Percentiles rank a stretch among this genome's conserved stretches.
Conservation (phyloP, 2,329 filamentous ascomycete genomes). For the Fonsecaea multimorphosa region DNA sequence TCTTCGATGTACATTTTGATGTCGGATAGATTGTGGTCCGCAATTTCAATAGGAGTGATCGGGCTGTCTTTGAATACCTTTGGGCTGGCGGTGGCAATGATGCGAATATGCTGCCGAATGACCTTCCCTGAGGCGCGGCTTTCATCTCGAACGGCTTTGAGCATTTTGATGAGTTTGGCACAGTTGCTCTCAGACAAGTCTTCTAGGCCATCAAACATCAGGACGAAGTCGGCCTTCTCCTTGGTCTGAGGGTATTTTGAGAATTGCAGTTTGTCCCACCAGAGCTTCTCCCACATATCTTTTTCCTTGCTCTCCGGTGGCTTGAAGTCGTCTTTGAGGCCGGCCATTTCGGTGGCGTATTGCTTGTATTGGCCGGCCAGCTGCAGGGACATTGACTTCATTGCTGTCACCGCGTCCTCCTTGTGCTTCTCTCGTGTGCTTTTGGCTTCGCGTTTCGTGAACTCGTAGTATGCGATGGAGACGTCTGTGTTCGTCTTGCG, state of each 20-base stretch:
- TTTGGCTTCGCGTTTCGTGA: not conserved
- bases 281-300: slow-evolving; percentile 8
- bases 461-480: not conserved
- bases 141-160: not conserved
- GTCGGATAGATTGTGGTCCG: not conserved
- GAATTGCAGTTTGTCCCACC: slow-evolving; percentile 14
- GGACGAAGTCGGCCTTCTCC: slow-evolving; percentile 4
- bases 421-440: not conserved
- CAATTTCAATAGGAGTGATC: not conserved
- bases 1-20: not conserved
- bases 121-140: not conserved
- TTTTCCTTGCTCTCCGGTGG: slow-evolving; percentile 8
- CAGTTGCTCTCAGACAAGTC: not conserved
- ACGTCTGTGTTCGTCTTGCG: not conserved
- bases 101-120: not conserved
- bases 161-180: not conserved
- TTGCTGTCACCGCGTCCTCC: not conserved
- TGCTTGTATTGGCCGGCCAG: slow-evolving; percentile 6
- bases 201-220: not conserved
- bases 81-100: not conserved
- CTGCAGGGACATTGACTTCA: not conserved
- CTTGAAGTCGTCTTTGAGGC: slow-evolving; percentile 7
- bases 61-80: not conserved
- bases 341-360: slow-evolving; percentile 9
- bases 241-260: slow-evolving; percentile 8